Evolutionary conservation across 306 rosid species (phyloP), one percentile per base, ranked within the genome.

Genomic region (Acacia crassicarpa): DNA sequence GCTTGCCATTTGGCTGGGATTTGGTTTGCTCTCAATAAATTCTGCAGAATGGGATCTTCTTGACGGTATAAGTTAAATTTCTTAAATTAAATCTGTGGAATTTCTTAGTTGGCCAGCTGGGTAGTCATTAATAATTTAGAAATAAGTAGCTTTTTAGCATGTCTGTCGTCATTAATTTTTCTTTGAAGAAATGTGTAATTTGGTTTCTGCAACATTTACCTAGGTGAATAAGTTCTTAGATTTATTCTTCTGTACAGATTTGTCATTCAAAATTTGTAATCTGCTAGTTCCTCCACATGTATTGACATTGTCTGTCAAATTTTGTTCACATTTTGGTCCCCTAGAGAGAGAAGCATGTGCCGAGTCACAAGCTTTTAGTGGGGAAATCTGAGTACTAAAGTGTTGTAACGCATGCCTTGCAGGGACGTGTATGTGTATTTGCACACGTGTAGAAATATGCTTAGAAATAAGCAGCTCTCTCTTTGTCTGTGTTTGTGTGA

Each of bases 1-100:
- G 67, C 43, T n/a, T 53, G 77, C 67, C 56, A 56, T 9, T 32
- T 53, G 48, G 66, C 44, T 51, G 56, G 71, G 16, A 38, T 54
- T 53, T 54, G 38, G 11, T 75, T 76, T 43, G 0, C 30, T 58
- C 54, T 38, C 41, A 38, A 38, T 38, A 58, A 49, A 80, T 70
- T 80, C 48, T 38, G 65, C 63, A 32, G 41, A 76, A 61, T 65
- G 46, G 13, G 51, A 56, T 74, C 63, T 68, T 69, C 20, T 79
- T 27, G 59, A n/a, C 49, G 16, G 8, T 58, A 40, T 9, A 66
- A 35, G 33, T 6, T n/a, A 23, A 35, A n/a, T 54, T 54, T 16
- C 33, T 54, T 30, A 14, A 40, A 11, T 35, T 38, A 23, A 22
- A 40, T 75, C 15, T 58, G 70, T 43, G 8, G 3, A 32, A 58